Conservation (phyloP, 768 basidiomycete species). For the Macrolepiota dolichaula region DNA sequence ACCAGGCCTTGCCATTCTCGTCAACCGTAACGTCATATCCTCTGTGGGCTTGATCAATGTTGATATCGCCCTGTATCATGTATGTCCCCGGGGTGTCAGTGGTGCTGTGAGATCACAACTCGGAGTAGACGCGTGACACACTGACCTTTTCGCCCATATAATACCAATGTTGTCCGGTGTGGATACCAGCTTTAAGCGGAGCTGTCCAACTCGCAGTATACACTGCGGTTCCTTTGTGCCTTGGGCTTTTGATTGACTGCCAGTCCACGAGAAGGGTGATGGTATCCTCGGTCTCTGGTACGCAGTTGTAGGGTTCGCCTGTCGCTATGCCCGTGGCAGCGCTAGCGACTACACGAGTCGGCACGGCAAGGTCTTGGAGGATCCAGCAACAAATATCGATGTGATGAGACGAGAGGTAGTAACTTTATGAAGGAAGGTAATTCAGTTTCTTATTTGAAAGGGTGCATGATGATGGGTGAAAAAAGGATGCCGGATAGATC, state of each 20-base stretch:
- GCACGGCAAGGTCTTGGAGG: conserved; percentile 68
- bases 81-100: conserved; percentile 10
- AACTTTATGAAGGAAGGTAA: conserved; percentile 39
- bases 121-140: not conserved
- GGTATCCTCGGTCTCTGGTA: conserved; percentile 86
- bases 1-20: conserved; percentile 79
- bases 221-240: conserved; percentile 81
- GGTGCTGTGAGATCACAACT: not conserved
- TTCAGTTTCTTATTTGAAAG: not conserved
- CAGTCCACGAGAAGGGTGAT: conserved; percentile 95
- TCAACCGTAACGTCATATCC: conserved; percentile 90
- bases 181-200: conserved; percentile 84
- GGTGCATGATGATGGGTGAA: no score
- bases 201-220: conserved; percentile 97
- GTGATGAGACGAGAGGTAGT: conserved; percentile 94
- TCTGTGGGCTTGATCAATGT: conserved; percentile 90
- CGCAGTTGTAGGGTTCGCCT: conserved; percentile 83
- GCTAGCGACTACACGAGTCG: conserved; percentile 86
- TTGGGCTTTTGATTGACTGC: conserved; percentile 74
- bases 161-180: conserved; percentile 91
- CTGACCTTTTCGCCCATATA: conserved; percentile 88
- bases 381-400: conserved; percentile 90
- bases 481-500: not conserved
- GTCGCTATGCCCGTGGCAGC: conserved; percentile 91
- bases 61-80: conserved; percentile 87